Conservation (phyloP, 352 stramenopile genomes). For the Globisporangium nunn region DNA sequence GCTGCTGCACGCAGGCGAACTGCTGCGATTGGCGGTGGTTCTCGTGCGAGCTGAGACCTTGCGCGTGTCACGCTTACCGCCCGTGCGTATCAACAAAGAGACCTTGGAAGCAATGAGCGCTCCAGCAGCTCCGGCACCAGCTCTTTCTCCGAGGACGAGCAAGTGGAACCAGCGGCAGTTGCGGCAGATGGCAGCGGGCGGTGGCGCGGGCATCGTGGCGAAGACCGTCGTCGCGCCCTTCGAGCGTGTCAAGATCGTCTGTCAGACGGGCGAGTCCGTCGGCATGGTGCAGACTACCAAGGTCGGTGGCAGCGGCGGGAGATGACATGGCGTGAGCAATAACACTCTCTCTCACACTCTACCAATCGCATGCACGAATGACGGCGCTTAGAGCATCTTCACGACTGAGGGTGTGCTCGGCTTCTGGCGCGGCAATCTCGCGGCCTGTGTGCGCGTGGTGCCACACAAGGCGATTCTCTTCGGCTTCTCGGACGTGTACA, state of each 20-base stretch:
- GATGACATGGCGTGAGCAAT: too few relatives aligned
- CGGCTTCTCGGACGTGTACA: slow-evolving; percentile 84
- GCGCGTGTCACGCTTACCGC: too few relatives aligned
- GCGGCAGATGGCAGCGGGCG: slow-evolving; percentile 60
- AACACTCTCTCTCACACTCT: too few relatives aligned
- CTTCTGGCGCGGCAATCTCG: slow-evolving; percentile 74
- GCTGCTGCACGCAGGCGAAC: too few relatives aligned
- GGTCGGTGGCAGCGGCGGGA: slow-evolving; percentile 5
- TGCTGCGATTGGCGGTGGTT: too few relatives aligned
- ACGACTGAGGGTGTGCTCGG: slow-evolving; percentile 44
- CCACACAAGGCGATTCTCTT: slow-evolving; percentile 80
- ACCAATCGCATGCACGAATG: too few relatives aligned
- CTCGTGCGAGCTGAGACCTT: too few relatives aligned
- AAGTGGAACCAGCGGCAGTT: slow-evolving; percentile 56
- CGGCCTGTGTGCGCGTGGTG: slow-evolving; percentile 71
- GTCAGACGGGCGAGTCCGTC: slow-evolving; percentile 62
- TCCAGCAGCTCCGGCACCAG: too few relatives aligned
- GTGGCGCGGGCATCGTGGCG: slow-evolving; percentile 63
- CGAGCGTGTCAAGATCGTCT: slow-evolving; percentile 84
- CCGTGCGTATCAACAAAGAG: too few relatives aligned
- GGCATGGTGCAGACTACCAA: slow-evolving; percentile 68
- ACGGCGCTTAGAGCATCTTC: slow-evolving; percentile 31
- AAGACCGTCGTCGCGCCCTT: slow-evolving; percentile 80
- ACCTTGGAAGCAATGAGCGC: too few relatives aligned
- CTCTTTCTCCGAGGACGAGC: background rate